Evolutionary conservation across 2,329 filamentous ascomycete genomes (phyloP).

Genomic region (Cladophialophora yegresii): DNA sequence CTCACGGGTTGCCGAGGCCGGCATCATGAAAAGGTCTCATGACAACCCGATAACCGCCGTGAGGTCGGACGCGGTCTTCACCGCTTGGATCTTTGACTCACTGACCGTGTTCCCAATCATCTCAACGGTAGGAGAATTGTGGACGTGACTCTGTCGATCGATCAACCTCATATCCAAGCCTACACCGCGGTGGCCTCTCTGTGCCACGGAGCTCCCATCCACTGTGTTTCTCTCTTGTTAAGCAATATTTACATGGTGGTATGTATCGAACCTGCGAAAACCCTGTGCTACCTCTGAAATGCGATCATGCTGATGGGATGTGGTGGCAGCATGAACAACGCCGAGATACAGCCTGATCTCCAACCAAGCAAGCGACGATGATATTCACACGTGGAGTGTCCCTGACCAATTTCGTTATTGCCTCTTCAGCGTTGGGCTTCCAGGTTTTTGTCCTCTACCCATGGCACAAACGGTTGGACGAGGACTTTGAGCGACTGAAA

Average conservation of each 20-base stretch:
- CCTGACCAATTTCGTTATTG: conserved; percentile 66
- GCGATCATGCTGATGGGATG: not conserved
- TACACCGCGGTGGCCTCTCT: not conserved
- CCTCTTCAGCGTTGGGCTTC: conserved; percentile 65
- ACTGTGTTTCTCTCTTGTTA: not conserved
- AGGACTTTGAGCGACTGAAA: conserved; percentile 62
- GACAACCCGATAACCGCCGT: not conserved
- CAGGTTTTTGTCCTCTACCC: conserved; percentile 71
- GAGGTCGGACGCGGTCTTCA: not conserved
- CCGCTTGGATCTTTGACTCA: not conserved
- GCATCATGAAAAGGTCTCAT: not conserved
- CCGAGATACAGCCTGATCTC: not conserved
- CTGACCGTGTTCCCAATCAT: not conserved
- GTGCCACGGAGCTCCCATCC: not conserved
- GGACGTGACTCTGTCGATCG: not conserved
- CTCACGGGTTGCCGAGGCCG: not conserved
- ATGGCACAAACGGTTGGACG: conserved; percentile 67
- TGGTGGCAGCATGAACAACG: not conserved
- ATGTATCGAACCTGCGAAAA: not conserved
- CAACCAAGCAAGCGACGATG: conserved; percentile 39
- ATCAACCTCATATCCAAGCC: not conserved
- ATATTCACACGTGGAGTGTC: conserved; percentile 57
- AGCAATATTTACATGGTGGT: not conserved
- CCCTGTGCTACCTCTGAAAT: not conserved
- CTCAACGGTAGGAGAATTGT: not conserved